Base-by-base conservation (phyloP, 2,329 filamentous ascomycete species). In the Ceratocystis destructans region DNA sequence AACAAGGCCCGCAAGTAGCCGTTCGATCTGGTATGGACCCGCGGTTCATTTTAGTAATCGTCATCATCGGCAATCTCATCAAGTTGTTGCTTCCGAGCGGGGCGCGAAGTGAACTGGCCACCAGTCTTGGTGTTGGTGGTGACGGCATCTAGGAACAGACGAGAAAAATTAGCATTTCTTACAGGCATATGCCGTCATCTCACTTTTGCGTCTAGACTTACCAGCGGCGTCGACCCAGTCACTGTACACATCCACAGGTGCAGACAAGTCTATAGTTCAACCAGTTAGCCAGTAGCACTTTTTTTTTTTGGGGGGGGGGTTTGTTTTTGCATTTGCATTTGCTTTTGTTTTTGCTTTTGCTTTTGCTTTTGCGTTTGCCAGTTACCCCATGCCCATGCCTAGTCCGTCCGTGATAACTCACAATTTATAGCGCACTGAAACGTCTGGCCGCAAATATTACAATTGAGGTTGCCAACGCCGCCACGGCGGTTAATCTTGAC, bases 371-470 rank as follows among this genome's bases (percentile, higher is more conserved):
- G 20, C 2, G 1, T 33, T 31, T 50, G 7, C 5, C 12, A 10
- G 44, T 6, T 28, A 10, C n/a, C 20, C 17, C 15, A 28, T 15
- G n/a, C 41, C 22, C 15, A 28, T 15, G n/a, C 41, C 22, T 31
- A 28, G 44, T 45, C 12, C 20, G 44, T 45, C 12, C 20, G 4
- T 25, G 31, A n/a, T 41, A 22, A 69, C 85, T 71, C 78, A 95
- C 92, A 96, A 75, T 96, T 96, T 73, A 96, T 92, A 65, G 85
- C 86, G 67, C 90, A 95, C 75, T 97, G 91, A 74, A 96, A 99
- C 68, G 86, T 87, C 77, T 97, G 93, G 2, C 90, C 92, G 76
- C 94, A 99, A 64, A 96, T 85, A 75, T 93, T 96, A 79, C 94
- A 99, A 68, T 87, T 85, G 31, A 99, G 80, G 69, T 88, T 84